phyloP scores from a whole-genome alignment of 352 stramenopile genomes.

The Phytophthora vignae region DNA sequence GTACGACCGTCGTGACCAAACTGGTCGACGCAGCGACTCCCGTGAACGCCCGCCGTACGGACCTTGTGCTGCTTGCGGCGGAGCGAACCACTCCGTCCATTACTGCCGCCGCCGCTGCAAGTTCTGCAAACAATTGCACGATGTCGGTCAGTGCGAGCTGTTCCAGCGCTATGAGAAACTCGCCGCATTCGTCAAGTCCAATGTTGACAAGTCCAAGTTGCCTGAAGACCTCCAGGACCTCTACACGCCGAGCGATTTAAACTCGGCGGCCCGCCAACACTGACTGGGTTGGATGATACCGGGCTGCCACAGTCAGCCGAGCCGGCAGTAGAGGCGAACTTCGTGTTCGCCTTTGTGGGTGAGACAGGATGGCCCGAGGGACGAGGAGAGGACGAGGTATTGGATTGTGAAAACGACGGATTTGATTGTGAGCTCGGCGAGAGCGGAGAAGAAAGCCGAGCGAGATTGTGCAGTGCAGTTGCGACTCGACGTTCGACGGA shows the following conservation, averaged over 20 bases:
- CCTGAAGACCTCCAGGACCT: conserved; percentile 9
- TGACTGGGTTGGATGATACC: conserved; percentile 11
- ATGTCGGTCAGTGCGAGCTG: conserved; percentile 6
- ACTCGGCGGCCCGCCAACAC: conserved; percentile 14
- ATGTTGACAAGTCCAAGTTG: conserved; percentile 8
- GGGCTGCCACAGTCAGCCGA: conserved; percentile 16
- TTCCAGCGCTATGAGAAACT: conserved; percentile 9
- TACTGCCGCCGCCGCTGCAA: conserved; percentile 1
- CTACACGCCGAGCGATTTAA: conserved; percentile 14
- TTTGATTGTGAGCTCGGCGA: too few relatives aligned
- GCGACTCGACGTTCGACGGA: too few relatives aligned
- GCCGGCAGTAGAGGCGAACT: conserved; percentile 5
- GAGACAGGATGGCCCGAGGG: too few relatives aligned
- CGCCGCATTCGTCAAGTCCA: not conserved
- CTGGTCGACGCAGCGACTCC: too few relatives aligned
- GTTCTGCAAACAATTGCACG: not conserved
- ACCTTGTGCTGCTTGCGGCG: conserved; percentile 9
- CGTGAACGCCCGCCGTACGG: not conserved
- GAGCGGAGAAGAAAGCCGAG: too few relatives aligned
- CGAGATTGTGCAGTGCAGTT: too few relatives aligned
- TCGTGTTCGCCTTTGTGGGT: not conserved
- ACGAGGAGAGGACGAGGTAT: too few relatives aligned
- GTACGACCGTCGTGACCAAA: too few relatives aligned
- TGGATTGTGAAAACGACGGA: too few relatives aligned
- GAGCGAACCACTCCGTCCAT: not conserved